Percentiles rank a stretch among this genome's conserved stretches.
phyloP scores from a whole-genome alignment of 306 rosid genomes.

The Castanea sativa region DNA sequence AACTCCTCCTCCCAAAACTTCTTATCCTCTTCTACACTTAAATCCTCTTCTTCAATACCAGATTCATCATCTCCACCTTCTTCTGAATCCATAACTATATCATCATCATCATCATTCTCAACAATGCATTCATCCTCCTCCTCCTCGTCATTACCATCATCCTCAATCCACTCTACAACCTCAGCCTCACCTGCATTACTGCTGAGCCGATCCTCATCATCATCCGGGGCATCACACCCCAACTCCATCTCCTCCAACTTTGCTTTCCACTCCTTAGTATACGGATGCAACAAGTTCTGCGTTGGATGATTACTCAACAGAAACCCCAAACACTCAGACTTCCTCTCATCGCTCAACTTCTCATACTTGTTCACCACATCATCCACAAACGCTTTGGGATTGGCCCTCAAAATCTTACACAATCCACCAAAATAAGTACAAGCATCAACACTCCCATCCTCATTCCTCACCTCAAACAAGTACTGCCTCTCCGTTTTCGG shows the following conservation, averaged over 20 bases:
- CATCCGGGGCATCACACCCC: slow-evolving; percentile 97
- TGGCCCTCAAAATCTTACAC: slow-evolving; percentile 78
- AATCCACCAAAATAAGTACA: slow-evolving; percentile 81
- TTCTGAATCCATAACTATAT: slow-evolving; percentile 38
- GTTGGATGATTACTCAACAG: slow-evolving; percentile 74
- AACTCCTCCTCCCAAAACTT: slow-evolving; percentile 60
- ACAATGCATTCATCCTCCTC: neutral
- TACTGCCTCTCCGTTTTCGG: slow-evolving; percentile 66
- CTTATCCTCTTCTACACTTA: slow-evolving; percentile 28
- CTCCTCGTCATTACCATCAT: slow-evolving; percentile 23
- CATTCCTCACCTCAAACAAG: slow-evolving; percentile 58
- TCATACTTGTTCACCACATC: slow-evolving; percentile 83
- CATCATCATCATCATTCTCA: slow-evolving; percentile 12
- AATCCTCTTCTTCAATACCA: slow-evolving; percentile 28
- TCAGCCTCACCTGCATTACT: slow-evolving; percentile 46
- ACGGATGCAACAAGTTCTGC: slow-evolving; percentile 69
- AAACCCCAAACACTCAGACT: slow-evolving; percentile 79
- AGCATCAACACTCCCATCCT: slow-evolving; percentile 64
- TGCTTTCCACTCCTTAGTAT: slow-evolving; percentile 93
- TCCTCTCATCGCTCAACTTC: slow-evolving; percentile 76
- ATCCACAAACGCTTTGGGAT: slow-evolving; percentile 86
- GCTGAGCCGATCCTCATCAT: slow-evolving; percentile 36
- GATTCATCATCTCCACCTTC: slow-evolving; percentile 34
- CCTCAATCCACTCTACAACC: slow-evolving; percentile 84
- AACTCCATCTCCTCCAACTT: slow-evolving; percentile 90